These are phyloP conservation scores for Lignosus rhinocerotis DNA, from an alignment of 1,284 basidiomycete species.

Conservation along the genomic window DNA sequence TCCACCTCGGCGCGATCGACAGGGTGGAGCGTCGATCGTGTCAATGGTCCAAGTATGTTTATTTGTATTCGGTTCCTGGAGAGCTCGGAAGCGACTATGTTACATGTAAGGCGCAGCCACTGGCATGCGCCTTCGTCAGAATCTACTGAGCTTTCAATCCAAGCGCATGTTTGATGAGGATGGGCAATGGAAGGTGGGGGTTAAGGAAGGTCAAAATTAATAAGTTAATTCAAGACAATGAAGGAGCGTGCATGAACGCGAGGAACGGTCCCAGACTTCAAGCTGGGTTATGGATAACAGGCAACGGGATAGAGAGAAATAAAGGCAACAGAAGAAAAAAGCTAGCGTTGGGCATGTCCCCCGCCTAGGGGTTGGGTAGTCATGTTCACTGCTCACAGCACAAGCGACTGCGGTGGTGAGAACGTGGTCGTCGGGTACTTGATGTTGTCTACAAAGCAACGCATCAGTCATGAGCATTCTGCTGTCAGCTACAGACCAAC, in stretches of 20 bases:
- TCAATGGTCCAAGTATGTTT: background rate
- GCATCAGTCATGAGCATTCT: slow-evolving; percentile 5
- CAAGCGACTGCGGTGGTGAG: background rate
- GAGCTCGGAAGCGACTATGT: background rate
- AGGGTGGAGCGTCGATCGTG: background rate
- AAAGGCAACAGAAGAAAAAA: background rate
- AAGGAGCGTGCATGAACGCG: background rate
- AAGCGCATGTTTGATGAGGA: background rate
- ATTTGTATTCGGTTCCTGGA: background rate
- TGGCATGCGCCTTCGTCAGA: background rate
- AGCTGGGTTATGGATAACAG: background rate
- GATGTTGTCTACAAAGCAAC: slow-evolving; percentile 59
- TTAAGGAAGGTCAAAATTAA: slow-evolving; percentile 13
- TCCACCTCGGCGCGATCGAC: background rate
- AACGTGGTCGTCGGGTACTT: slow-evolving; percentile 6
- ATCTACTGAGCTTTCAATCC: background rate
- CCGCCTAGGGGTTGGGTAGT: background rate
- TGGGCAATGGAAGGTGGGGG: background rate
- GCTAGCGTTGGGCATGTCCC: background rate
- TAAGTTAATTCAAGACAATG: slow-evolving; percentile 17
- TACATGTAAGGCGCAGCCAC: slow-evolving; percentile 6
- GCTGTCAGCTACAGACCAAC: slow-evolving; percentile 13
- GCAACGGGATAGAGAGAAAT: background rate
- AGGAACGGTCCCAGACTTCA: background rate
- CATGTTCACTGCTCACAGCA: background rate